Percentiles rank a stretch among this genome's conserved stretches.
Conservation (phyloP, 768 basidiomycete species). For the Russula earlei region DNA sequence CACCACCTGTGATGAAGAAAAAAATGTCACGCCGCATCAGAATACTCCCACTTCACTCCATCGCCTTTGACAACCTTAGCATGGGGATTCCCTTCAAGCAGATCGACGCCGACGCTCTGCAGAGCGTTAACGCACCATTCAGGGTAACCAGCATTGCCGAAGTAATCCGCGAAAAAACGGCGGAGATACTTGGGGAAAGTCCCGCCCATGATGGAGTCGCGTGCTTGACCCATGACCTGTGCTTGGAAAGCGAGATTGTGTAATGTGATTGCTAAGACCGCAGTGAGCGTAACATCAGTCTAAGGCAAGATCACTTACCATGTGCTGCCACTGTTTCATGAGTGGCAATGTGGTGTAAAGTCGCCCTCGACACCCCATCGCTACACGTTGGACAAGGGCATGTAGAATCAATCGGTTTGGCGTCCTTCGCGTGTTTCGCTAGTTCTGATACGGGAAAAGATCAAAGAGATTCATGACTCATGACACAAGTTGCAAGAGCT, state of each 20-base stretch:
- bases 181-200: conserved; percentile 71
- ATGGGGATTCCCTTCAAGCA: conserved; percentile 46
- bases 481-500: too few relatives aligned
- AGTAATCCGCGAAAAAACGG: conserved; percentile 71
- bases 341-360: conserved; percentile 66
- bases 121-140: conserved; percentile 86
- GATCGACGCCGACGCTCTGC: conserved; percentile 72
- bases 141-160: conserved; percentile 68
- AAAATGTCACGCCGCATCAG: conserved; percentile 28
- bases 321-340: conserved; percentile 83
- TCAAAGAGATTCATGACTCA: neutral
- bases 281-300: conserved; percentile 1
- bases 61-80: conserved; percentile 47
- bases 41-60: conserved; percentile 78
- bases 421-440: conserved; percentile 59
- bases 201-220: conserved; percentile 71
- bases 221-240: conserved; percentile 74
- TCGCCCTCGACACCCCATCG: conserved; percentile 56
- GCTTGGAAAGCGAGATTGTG: conserved; percentile 86
- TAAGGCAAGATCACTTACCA: conserved; percentile 33
- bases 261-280: conserved; percentile 54
- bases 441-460: conserved; percentile 36
- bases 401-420: conserved; percentile 58
- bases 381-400: conserved; percentile 87
- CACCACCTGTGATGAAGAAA: too few relatives aligned